Conservation (phyloP, 2,329 filamentous ascomycete genomes). For the Fusarium luffae region DNA sequence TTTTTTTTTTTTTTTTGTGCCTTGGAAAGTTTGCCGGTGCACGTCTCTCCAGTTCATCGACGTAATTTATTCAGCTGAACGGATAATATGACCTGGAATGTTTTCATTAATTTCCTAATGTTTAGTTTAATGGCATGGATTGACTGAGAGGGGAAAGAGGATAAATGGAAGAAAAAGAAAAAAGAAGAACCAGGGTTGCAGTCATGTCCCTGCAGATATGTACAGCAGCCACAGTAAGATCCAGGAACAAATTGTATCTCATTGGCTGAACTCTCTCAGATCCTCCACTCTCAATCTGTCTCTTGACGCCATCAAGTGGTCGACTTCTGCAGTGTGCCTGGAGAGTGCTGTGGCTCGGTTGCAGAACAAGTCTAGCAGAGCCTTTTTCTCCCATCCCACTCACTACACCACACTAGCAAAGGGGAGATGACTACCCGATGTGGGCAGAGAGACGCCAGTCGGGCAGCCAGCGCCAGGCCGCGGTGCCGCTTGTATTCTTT, state of each 20-base stretch:
- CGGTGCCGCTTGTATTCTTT: slow-evolving; percentile 24
- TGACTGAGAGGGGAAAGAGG: background rate
- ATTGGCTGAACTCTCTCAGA: slow-evolving; percentile 13
- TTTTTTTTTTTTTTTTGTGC: slow-evolving; percentile 20
- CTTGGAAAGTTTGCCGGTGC: slow-evolving; percentile 24
- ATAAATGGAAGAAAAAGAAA: background rate
- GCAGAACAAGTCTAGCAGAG: slow-evolving; percentile 31
- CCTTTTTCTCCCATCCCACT: background rate
- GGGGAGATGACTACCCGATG: slow-evolving; percentile 37
- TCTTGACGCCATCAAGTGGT: slow-evolving; percentile 35
- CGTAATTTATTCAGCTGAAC: slow-evolving; percentile 26
- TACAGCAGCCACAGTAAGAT: slow-evolving; percentile 22
- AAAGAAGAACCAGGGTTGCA: slow-evolving; percentile 31
- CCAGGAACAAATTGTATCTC: slow-evolving; percentile 27
- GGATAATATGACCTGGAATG: slow-evolving; percentile 9
- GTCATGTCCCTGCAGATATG: slow-evolving; percentile 28
- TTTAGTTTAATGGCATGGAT: slow-evolving; percentile 8
- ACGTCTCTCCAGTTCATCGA: slow-evolving; percentile 4
- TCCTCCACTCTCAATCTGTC: slow-evolving; percentile 21
- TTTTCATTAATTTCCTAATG: slow-evolving; percentile 29
- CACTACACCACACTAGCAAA: slow-evolving; percentile 22
- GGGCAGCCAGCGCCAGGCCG: slow-evolving; percentile 17
- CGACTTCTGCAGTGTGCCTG: background rate
- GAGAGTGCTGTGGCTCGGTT: slow-evolving; percentile 7
- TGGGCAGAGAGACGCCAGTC: slow-evolving; percentile 26